phyloP scores from a whole-genome alignment of 345 rosid species.

The Schrenkiella parvula region DNA sequence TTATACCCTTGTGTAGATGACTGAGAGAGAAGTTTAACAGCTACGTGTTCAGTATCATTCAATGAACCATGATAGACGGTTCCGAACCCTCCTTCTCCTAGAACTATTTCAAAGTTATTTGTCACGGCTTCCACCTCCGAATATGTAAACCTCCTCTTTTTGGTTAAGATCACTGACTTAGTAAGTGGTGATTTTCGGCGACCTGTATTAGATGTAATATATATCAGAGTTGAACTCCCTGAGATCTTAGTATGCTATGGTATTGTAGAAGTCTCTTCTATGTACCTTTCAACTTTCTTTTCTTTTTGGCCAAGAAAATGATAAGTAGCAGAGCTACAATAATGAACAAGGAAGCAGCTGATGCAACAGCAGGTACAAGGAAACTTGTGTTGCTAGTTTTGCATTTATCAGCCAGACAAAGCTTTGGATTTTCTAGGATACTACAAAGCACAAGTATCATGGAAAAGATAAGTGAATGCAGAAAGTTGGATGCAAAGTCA shows the following conservation, averaged over 20 bases:
- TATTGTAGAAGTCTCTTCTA: background rate
- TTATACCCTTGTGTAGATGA: background rate
- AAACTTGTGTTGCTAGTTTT: background rate
- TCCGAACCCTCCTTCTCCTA: background rate
- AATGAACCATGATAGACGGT: background rate
- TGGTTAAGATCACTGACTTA: background rate
- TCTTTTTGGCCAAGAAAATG: background rate
- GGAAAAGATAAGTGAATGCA: background rate
- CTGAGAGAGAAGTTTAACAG: background rate
- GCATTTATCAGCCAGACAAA: constrained; percentile 15
- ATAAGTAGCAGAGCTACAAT: background rate
- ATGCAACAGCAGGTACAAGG: constrained; percentile 17
- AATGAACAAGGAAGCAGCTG: constrained; percentile 3
- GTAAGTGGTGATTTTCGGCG: background rate
- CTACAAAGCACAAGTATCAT: background rate
- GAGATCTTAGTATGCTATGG: too few relatives aligned
- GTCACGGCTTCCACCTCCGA: background rate
- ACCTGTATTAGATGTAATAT: background rate
- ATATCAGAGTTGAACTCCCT: too few relatives aligned
- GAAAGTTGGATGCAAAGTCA: background rate
- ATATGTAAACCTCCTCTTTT: background rate
- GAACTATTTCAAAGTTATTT: background rate
- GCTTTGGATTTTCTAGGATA: constrained; percentile 9
- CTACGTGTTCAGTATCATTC: background rate
- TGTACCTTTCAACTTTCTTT: background rate